phyloP scores from a whole-genome alignment of 768 basidiomycete species.

The Tulasnella sp. region DNA sequence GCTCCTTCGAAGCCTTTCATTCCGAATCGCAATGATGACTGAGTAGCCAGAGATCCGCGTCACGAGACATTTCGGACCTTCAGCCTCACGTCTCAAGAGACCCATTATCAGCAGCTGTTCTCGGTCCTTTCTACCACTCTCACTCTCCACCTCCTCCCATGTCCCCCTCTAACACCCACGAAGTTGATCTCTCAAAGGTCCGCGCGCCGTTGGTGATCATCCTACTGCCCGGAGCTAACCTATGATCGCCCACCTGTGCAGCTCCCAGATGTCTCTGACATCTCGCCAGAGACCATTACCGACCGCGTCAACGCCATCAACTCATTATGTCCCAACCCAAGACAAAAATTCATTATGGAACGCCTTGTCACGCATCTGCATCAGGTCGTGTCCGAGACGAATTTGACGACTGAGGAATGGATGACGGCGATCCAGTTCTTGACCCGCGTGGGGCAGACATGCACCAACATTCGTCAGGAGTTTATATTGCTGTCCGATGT shows the following conservation, averaged over 20 bases:
- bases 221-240: not conserved
- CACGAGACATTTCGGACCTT: not conserved
- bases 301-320: conserved; percentile 40
- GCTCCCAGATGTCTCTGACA: conserved; percentile 44
- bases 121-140: not conserved
- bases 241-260: conserved; percentile 31
- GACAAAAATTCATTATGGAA: conserved; percentile 49
- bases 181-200: conserved; percentile 24
- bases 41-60: not conserved
- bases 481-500: conserved; percentile 84
- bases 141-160: not conserved
- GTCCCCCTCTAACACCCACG: not conserved
- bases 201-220: not conserved
- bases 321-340: conserved; percentile 37
- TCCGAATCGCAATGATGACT: not conserved
- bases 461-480: conserved; percentile 60
- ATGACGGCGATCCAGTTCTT: conserved; percentile 69
- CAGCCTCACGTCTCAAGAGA: not conserved
- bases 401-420: conserved; percentile 83
- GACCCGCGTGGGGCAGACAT: conserved; percentile 69
- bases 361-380: conserved; percentile 66
- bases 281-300: conserved; percentile 49
- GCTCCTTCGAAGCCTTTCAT: not conserved
- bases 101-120: not conserved
- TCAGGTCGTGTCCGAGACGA: conserved; percentile 67